Evolutionary conservation across 352 stramenopile genomes (phyloP), one percentile per base, ranked within the genome.

Genomic region (Globisporangium mamillatum): DNA sequence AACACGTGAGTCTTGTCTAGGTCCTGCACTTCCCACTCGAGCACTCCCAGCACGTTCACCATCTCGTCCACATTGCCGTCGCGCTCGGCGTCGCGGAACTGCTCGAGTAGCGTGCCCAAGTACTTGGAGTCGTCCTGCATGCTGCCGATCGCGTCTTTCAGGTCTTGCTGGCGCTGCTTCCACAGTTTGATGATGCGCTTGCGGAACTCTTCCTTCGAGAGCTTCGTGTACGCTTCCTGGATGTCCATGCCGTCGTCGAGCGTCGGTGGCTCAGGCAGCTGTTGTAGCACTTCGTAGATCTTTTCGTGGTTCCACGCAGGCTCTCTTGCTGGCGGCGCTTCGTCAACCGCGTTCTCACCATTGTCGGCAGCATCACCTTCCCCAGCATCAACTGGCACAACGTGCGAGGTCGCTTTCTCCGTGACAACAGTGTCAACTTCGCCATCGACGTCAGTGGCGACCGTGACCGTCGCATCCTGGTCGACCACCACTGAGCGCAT

Each of bases 21-120:
- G 67, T 95, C 88, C 67, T 94, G 83, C n/a, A 95, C 86, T 71
- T 95, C 88, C 81, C 83, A 95, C 70, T 95, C 88, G 7, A 95
- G 68, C 48, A 91, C 75, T 50, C 92, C 81, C 0, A 95, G 74
- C 46, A 84, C 75, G 24, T 76, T 74, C 5, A 94, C 25, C 64
- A 91, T 82, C 3, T 76, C 82, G 16, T 75, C 68, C 1, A 63
- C 76, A 61, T 86, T 75, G 6, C 70, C 77, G 4, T 80, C 80
- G 44, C 81, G 66, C 32, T 91, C 81, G 18, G 86, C 85, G 32
- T 87, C 77, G 38, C 76, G 76, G 36, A 93, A 81, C 63, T 92
- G 71, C n/a, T 91, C 80, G 5, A 95, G 69, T n/a, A 95, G 70
- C 67, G 80, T 80, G 36, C 76, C 80, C 20, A 94, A 56, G 73